phyloP scores from a whole-genome alignment of 2,329 filamentous ascomycete species.

The Balansia obtecta region DNA sequence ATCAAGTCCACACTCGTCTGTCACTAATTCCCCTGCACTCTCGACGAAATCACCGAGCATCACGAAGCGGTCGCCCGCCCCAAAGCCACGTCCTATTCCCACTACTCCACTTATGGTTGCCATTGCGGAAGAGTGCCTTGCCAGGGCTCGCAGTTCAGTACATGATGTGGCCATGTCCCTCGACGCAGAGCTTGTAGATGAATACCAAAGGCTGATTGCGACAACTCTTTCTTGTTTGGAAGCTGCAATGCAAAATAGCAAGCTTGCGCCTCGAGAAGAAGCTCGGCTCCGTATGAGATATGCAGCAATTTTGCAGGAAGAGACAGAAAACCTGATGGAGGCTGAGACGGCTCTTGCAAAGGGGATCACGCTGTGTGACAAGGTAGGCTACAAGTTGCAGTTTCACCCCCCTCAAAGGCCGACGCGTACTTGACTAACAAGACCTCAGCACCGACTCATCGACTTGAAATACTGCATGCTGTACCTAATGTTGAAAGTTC shows the following conservation, averaged over 20 bases:
- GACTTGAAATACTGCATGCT: conserved; percentile 71
- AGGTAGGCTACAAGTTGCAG: conserved; percentile 26
- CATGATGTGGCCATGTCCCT: conserved; percentile 30
- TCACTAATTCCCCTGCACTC: conserved; percentile 29
- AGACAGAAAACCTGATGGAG: conserved; percentile 64
- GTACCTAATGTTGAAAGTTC: conserved; percentile 56
- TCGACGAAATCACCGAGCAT: conserved; percentile 27
- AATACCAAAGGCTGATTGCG: conserved; percentile 60
- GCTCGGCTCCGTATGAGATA: conserved; percentile 59
- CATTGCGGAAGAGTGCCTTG: conserved; percentile 66
- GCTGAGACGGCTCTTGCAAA: conserved; percentile 61
- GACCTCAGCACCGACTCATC: conserved; percentile 23
- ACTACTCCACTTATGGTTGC: conserved; percentile 50
- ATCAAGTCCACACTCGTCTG: conserved; percentile 26
- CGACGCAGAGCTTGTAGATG: conserved; percentile 35
- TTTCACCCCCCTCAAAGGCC: neutral
- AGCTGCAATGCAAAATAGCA: conserved; percentile 48
- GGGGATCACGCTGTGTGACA: conserved; percentile 56
- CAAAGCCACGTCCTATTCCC: conserved; percentile 32
- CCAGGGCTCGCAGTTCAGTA: conserved; percentile 46
- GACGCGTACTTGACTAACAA: conserved; percentile 3
- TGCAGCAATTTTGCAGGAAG: conserved; percentile 57
- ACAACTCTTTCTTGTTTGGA: conserved; percentile 64
- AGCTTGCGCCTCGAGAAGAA: conserved; percentile 52
- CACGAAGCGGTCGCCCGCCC: conserved; percentile 29